Percentiles rank a stretch among this genome's conserved stretches.
Evolutionary conservation across 805 yeast species (phyloP).

Genomic region (Metschnikowia gelsemii): DNA sequence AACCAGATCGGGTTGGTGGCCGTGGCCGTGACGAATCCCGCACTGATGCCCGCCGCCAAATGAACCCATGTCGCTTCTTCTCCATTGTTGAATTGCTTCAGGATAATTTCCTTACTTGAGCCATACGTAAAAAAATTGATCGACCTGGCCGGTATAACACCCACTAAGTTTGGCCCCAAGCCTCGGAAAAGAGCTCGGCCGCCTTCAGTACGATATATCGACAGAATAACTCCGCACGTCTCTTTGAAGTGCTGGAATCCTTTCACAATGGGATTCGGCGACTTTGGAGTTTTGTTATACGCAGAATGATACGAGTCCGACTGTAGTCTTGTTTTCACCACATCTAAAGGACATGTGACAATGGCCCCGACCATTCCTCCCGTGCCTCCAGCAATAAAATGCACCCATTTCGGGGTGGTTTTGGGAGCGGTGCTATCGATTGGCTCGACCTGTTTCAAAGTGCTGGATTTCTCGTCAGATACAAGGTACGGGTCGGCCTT

Average conservation of each 20-base stretch:
- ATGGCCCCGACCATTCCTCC: conserved; percentile 99
- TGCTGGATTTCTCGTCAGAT: conserved; percentile 69
- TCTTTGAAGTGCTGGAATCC: conserved; percentile 75
- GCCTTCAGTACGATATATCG: conserved; percentile 77
- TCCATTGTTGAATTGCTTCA: conserved; percentile 65
- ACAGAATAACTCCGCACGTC: conserved; percentile 68
- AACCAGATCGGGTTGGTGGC: conserved; percentile 98
- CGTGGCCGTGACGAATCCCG: conserved; percentile 93
- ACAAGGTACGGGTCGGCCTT: conserved; percentile 62
- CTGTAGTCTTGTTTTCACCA: conserved; percentile 92
- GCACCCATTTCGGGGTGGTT: conserved; percentile 53
- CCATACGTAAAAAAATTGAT: conserved; percentile 96
- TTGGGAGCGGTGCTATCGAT: conserved; percentile 18
- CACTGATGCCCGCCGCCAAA: conserved; percentile 79
- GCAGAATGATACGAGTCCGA: conserved; percentile 72
- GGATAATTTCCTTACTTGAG: conserved; percentile 78
- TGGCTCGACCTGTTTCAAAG: conserved; percentile 42
- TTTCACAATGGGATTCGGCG: conserved; percentile 38
- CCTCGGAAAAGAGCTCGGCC: conserved; percentile 87
- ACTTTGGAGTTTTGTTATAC: conserved; percentile 49
- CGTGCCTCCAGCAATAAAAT: conserved; percentile 85
- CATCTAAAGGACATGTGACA: conserved; percentile 92
- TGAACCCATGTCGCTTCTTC: conserved; percentile 84
- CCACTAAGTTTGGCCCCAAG: conserved; percentile 92
- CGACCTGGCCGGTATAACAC: conserved; percentile 97